Evolutionary conservation across 495 filamentous ascomycete genomes (phyloP).

Genomic region (Neurospora discreta): DNA sequence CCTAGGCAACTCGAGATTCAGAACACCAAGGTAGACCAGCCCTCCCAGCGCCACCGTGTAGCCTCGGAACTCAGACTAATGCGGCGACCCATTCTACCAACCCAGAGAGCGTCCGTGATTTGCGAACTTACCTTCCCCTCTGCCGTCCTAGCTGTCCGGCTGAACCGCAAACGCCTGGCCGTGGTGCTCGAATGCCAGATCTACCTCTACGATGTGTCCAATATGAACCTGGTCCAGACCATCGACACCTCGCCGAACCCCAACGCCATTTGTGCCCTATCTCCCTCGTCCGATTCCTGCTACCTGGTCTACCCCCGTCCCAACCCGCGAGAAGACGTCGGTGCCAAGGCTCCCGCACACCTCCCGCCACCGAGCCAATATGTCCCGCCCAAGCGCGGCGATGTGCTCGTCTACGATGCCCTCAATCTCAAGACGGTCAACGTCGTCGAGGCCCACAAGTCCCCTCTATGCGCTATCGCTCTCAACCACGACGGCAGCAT

Average conservation of each 20-base stretch:
- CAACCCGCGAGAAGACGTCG: conserved; percentile 51
- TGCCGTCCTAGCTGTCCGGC: conserved; percentile 78
- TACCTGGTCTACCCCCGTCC: conserved; percentile 89
- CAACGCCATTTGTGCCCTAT: conserved; percentile 79
- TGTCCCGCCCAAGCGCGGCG: conserved; percentile 75
- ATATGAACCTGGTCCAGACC: conserved; percentile 86
- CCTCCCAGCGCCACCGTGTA: background rate
- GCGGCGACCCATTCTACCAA: background rate
- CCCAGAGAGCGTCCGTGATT: conserved; percentile 82
- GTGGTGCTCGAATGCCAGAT: conserved; percentile 92
- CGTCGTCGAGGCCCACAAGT: conserved; percentile 85
- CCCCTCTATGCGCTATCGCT: conserved; percentile 81
- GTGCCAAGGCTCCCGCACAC: conserved; percentile 62
- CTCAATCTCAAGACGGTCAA: conserved; percentile 81
- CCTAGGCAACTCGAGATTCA: conserved; percentile 85
- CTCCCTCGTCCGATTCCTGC: conserved; percentile 89
- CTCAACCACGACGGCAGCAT: conserved; percentile 89
- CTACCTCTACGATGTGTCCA: conserved; percentile 95
- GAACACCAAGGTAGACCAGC: conserved; percentile 76
- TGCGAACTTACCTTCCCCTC: conserved; percentile 98
- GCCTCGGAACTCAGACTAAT: background rate
- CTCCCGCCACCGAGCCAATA: conserved; percentile 67
- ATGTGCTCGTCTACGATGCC: conserved; percentile 85
- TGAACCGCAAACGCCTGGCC: conserved; percentile 88
- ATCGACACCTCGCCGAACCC: conserved; percentile 91